These are phyloP conservation scores for Cylindrodendrum hubeiense DNA, from an alignment of 2,329 filamentous ascomycete genomes.

Conservation along the genomic window DNA sequence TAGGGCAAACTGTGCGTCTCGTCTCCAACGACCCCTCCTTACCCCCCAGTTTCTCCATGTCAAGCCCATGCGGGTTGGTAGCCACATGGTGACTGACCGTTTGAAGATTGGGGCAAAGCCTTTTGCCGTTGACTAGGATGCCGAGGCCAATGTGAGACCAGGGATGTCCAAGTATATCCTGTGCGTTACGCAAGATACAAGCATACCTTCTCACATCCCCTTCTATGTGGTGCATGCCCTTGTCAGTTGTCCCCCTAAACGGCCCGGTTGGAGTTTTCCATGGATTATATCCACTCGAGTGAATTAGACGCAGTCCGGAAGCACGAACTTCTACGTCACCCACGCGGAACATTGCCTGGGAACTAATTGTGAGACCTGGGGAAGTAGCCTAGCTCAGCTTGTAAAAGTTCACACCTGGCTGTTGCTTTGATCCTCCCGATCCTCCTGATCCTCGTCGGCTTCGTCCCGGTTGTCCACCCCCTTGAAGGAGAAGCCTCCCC, in stretches of 20 bases:
- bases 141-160: conserved; percentile 2
- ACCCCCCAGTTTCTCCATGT: conserved; percentile 1
- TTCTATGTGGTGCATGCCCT: neutral
- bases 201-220: conserved; percentile 1
- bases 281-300: neutral
- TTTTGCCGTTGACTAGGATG: neutral
- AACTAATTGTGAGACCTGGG: too few relatives aligned
- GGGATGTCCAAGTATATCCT: conserved; percentile 1
- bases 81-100: conserved; percentile 4
- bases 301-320: neutral
- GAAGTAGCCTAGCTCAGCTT: neutral
- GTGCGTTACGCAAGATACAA: neutral
- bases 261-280: neutral
- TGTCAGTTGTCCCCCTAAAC: neutral
- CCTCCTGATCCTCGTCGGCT: neutral
- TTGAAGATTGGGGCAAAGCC: neutral
- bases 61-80: conserved; percentile 3
- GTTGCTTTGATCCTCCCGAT: conserved; percentile 4
- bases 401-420: neutral
- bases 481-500: conserved; percentile 62
- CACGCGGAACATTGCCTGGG: neutral
- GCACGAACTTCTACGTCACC: conserved; percentile 19
- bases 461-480: conserved; percentile 24
- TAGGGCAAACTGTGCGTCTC: neutral
- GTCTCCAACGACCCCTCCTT: neutral